phyloP scores from a whole-genome alignment of 176 grass and related monocot species.

The Panicum miliaceum region DNA sequence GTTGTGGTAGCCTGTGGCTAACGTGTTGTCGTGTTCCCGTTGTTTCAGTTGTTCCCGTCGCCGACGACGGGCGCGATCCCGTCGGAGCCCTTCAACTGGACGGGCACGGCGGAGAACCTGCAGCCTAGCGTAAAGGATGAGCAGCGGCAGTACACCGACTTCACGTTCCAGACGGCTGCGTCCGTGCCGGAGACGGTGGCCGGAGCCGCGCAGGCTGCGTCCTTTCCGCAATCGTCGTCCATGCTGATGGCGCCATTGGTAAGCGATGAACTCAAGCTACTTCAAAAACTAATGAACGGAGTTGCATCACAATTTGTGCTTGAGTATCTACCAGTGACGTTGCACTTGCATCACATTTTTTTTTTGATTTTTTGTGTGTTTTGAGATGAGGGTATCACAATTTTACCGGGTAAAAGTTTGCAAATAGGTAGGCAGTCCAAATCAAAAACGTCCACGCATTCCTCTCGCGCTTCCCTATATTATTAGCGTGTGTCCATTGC shows the following conservation, averaged over 20 bases:
- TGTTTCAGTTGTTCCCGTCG: slow-evolving; percentile 71
- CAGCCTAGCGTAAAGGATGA: slow-evolving; percentile 54
- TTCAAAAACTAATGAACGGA: too few species aligned
- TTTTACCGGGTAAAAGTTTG: not conserved
- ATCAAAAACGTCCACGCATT: not conserved
- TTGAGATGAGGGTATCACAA: not conserved
- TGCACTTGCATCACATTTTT: too few species aligned
- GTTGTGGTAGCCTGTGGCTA: not conserved
- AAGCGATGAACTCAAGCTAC: not conserved
- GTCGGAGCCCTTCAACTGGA: slow-evolving; percentile 69
- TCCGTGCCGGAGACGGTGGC: not conserved
- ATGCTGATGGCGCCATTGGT: slow-evolving; percentile 48
- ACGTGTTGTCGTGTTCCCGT: not conserved
- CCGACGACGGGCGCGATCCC: slow-evolving; percentile 71
- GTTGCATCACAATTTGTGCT: too few species aligned
- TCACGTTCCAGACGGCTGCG: slow-evolving; percentile 68
- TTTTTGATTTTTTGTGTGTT: not conserved
- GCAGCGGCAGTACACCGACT: slow-evolving; percentile 56
- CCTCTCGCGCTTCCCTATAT: not conserved
- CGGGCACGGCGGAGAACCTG: slow-evolving; percentile 40
- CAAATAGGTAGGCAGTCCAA: not conserved
- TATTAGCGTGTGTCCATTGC: not conserved
- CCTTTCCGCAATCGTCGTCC: slow-evolving; percentile 37
- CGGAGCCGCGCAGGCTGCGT: slow-evolving; percentile 1
- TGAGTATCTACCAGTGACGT: too few species aligned